Base-by-base conservation (phyloP, 352 stramenopile genomes). In the Phytophthora ramorum region DNA sequence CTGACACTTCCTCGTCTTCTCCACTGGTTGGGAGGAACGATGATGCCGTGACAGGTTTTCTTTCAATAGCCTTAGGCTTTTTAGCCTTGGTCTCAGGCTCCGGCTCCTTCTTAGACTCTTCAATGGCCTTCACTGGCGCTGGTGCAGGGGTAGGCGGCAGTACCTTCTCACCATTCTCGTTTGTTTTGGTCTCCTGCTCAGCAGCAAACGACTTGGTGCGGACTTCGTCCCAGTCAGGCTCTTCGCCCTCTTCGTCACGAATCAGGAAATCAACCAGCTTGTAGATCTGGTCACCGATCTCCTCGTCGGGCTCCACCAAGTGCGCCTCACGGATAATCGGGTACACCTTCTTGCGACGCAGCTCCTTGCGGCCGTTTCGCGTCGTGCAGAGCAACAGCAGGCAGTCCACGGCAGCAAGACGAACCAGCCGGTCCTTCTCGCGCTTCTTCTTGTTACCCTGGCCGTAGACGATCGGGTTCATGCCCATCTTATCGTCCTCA, bases 251-350 rank as follows among this genome's bases (percentile, higher is more conserved):
- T 81, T 96, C 87, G 30, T 96, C 87, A 46, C 87, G 87, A 55
- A 96, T 96, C 30, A 96, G 52, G 43, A 96, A 93, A 55, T 94
- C 87, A 10, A 96, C 87, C 32, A 96, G 83, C 63, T 96, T 96
- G 79, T 96, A 96, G 48, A 96, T 93, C 55, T 94, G 84, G 50
- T 96, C 87, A 13, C 87, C 82, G 52, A 96, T 81, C 46, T 94
- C 85, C 30, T 96, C 87, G 32, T 96, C 83, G 0, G 81, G 56
- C 61, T 96, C 87, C 10, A 87, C 84, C 38, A 96, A 70, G 53
- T 96, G 88, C 34, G 87, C 87, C 37, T 96, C 85, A 35, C 88
- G 88, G 7, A 96, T 78, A 45, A 96, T 92, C 37, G 85, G 85
- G 63, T 96, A 96, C 40, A 91, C 88, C 40, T 96, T 96, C 71